A percentile compares a stretch with the other conserved stretches of the same genome.
Conservation (phyloP, 73 alveolate genomes). For the Strombidium stylifer region DNA sequence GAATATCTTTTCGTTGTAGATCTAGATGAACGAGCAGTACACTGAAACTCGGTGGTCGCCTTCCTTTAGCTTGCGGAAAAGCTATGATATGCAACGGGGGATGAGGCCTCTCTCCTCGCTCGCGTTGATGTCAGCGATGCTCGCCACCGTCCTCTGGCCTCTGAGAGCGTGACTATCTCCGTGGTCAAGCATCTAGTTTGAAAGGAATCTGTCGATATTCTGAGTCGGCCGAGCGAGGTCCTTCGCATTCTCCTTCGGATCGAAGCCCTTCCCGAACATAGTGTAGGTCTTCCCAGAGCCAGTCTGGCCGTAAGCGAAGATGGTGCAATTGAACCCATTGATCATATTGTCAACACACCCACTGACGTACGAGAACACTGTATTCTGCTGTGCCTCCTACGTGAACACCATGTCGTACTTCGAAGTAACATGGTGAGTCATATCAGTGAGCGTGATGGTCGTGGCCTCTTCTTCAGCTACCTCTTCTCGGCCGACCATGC, state of each 20-base stretch:
- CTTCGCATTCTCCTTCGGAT: too few species aligned
- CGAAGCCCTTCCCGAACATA: too few species aligned
- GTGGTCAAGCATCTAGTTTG: not conserved
- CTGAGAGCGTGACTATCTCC: slow-evolving; percentile 4
- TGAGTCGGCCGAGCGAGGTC: too few species aligned
- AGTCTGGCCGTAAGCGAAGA: slow-evolving; percentile 71
- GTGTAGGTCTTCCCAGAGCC: slow-evolving; percentile 69
- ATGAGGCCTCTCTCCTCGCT: slow-evolving; percentile 63
- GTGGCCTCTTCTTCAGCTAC: not conserved
- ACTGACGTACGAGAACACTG: slow-evolving; percentile 37
- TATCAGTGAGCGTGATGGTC: slow-evolving; percentile 39
- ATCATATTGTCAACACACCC: slow-evolving; percentile 36
- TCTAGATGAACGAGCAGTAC: slow-evolving; percentile 77
- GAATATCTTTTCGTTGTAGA: slow-evolving; percentile 64
- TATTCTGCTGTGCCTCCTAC: slow-evolving; percentile 24
- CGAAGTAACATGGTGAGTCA: slow-evolving; percentile 30
- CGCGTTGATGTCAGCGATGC: not conserved
- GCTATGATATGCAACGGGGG: slow-evolving; percentile 46
- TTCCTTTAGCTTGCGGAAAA: slow-evolving; percentile 14
- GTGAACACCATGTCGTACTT: slow-evolving; percentile 42
- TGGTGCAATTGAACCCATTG: slow-evolving; percentile 49
- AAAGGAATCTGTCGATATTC: slow-evolving; percentile 35
- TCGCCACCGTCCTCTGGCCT: not conserved
- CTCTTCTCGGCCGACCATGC: not conserved
- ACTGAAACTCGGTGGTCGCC: slow-evolving; percentile 10